phyloP scores from a whole-genome alignment of 192 early-diverging fungal genomes.

The Umbelopsis sp. region DNA sequence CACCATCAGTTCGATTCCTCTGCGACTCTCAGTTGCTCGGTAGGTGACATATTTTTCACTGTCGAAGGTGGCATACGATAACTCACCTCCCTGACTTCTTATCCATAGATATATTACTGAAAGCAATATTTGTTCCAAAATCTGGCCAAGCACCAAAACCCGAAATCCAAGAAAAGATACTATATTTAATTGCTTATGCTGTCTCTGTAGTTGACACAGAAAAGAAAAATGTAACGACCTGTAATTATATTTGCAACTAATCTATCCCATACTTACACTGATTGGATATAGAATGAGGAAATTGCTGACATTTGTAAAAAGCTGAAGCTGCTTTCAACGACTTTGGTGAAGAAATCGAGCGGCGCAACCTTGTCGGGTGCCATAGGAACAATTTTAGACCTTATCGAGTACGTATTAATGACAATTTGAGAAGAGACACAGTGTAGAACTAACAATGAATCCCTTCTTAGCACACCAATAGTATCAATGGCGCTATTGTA shows the following conservation, averaged over 20 bases:
- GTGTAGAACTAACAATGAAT: background rate
- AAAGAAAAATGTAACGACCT: slow-evolving; percentile 24
- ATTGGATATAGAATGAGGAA: background rate
- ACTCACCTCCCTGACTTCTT: background rate
- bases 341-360: slow-evolving; percentile 12
- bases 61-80: background rate
- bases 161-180: slow-evolving; percentile 56
- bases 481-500: slow-evolving; percentile 57
- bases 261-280: background rate
- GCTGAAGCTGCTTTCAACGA: background rate
- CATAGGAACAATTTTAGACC: slow-evolving; percentile 17
- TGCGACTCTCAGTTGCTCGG: slow-evolving; percentile 39
- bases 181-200: slow-evolving; percentile 55
- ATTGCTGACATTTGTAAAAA: background rate
- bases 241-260: background rate
- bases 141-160: slow-evolving; percentile 44
- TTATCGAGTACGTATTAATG: background rate
- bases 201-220: slow-evolving; percentile 44
- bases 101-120: slow-evolving; percentile 47
- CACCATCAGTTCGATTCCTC: slow-evolving; percentile 45
- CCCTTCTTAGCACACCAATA: slow-evolving; percentile 46
- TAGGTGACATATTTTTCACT: slow-evolving; percentile 20
- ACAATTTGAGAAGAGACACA: background rate
- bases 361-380: slow-evolving; percentile 19
- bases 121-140: slow-evolving; percentile 51